Evolutionary conservation across 108 stramenopile genomes (phyloP), one percentile per base, ranked within the genome.

Genomic region (Nitzschia sp.): DNA sequence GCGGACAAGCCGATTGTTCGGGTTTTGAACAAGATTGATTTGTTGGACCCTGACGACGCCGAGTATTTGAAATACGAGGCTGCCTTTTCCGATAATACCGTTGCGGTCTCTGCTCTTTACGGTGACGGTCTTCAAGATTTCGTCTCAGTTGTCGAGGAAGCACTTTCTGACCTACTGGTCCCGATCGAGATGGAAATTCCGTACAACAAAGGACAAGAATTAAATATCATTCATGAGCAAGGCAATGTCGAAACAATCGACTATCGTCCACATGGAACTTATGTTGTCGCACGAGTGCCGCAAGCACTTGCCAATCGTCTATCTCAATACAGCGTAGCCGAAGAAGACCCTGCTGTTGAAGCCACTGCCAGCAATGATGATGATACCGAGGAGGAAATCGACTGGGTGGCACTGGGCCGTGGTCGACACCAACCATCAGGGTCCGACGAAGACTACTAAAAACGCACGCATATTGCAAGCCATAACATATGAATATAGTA

Each of bases 1-100:
- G 80, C 63, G 4, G 90, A 89, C 53, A 95, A 89, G 72, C 87
- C 88, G 0, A 81, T 92, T 34, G 84, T 92, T 19, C 71, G 86
- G 18, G 86, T 89, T 9, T 85, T 90, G 67, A 94, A 91, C 84
- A 94, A 91, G 70, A 79, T 94, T 35, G 93, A 94, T 64, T 62
- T 94, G 15, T 60, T 94, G 35, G 63, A 77, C 31, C 56, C 68
- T 8, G 83, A 85, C 4, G 86, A 87, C 25, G 93, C 88, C 2
- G 93, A 87, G 59, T 72, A 74, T 27, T 59, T 89, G 18, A 71
- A 70, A 51, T 82, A 82, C 49, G 89, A 88, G 71, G 87, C 87
- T 19, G 84, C 86, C 18, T 59, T 80, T 68, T 71, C 66, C 1
- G 80, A 85, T 21, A 72, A 66, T 46, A 77, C 88, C 17, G 93